Conservation (phyloP, 129 eudicot genomes). For the Saposhnikovia divaricata region DNA sequence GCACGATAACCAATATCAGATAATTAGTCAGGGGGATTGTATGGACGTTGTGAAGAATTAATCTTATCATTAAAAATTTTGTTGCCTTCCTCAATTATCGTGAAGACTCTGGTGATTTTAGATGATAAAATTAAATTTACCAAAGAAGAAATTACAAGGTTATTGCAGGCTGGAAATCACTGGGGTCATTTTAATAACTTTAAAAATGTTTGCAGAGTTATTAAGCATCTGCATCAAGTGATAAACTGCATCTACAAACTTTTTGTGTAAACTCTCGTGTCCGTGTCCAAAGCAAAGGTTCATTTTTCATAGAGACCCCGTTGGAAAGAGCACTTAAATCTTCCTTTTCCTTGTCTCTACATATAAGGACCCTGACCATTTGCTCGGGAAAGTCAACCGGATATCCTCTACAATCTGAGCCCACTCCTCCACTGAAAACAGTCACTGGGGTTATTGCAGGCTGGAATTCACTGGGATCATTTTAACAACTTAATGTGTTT, state of each 20-base stretch:
- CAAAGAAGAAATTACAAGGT: too few species aligned
- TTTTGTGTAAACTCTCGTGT: slow-evolving; percentile 8
- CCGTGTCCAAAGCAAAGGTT: slow-evolving; percentile 1
- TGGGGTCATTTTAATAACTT: too few species aligned
- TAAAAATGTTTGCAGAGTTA: not conserved
- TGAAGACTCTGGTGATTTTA: not conserved
- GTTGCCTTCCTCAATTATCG: too few species aligned
- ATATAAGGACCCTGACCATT: not conserved
- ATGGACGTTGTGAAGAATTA: too few species aligned
- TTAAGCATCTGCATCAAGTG: slow-evolving; percentile 13
- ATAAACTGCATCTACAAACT: slow-evolving; percentile 15
- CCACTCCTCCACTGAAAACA: not conserved
- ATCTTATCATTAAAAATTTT: too few species aligned
- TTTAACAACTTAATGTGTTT: too few species aligned
- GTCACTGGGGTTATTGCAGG: not conserved
- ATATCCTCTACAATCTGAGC: not conserved
- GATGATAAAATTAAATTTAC: not conserved
- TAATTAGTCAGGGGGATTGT: not conserved
- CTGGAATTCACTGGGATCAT: too few species aligned
- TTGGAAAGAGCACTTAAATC: not conserved
- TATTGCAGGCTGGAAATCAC: not conserved
- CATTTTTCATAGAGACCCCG: not conserved
- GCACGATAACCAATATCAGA: not conserved
- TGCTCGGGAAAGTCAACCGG: not conserved
- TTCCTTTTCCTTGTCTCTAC: not conserved